A percentile compares a stretch with the other conserved stretches of the same genome.
These are phyloP conservation scores for Malassezia furfur DNA, from an alignment of 1,284 basidiomycete genomes.

Conservation along the genomic window DNA sequence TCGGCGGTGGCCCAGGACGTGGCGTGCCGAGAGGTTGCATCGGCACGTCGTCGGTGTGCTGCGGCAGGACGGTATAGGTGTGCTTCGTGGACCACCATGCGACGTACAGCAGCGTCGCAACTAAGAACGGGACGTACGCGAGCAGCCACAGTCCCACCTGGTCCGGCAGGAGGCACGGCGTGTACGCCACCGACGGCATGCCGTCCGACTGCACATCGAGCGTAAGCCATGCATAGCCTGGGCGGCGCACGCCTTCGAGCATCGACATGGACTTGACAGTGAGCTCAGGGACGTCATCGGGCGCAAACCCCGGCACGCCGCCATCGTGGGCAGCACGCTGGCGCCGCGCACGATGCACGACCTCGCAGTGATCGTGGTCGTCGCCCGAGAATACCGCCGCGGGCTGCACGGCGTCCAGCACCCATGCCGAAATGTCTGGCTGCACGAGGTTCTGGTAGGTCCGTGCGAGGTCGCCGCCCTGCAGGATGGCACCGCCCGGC, in stretches of 20 bases:
- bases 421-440: slow-evolving; percentile 21
- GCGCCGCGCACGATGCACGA: slow-evolving; percentile 18
- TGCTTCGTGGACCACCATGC: neutral
- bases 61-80: neutral
- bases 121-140: slow-evolving; percentile 23
- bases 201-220: slow-evolving; percentile 14
- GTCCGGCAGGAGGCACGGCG: slow-evolving; percentile 32
- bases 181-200: slow-evolving; percentile 17
- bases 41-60: neutral
- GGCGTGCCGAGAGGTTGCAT: neutral
- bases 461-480: slow-evolving; percentile 25
- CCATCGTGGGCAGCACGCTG: neutral
- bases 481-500: slow-evolving; percentile 19
- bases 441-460: slow-evolving; percentile 37
- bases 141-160: slow-evolving; percentile 33
- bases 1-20: neutral
- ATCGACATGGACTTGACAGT: slow-evolving; percentile 39
- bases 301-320: slow-evolving; percentile 17
- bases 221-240: slow-evolving; percentile 32
- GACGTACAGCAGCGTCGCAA: slow-evolving; percentile 16
- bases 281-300: slow-evolving; percentile 22
- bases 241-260: slow-evolving; percentile 30
- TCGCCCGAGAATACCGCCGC: slow-evolving; percentile 33
- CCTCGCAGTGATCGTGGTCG: slow-evolving; percentile 41
- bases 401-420: slow-evolving; percentile 24